phyloP scores from a whole-genome alignment of 1,284 basidiomycete species.

The Rhodotorula sp. region DNA sequence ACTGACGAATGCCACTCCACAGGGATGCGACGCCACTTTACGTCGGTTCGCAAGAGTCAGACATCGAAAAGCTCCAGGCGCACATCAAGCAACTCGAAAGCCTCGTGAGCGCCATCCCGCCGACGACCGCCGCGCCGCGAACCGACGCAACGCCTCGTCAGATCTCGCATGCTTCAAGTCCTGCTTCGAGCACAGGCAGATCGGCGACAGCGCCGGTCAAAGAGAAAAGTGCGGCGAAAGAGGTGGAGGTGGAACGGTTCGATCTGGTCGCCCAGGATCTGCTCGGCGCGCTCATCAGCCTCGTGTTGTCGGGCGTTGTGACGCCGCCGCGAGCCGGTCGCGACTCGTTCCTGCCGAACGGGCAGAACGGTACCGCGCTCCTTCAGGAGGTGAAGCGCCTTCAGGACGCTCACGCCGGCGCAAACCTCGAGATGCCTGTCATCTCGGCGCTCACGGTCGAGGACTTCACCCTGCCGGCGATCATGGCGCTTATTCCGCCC shows the following conservation, averaged over 20 bases:
- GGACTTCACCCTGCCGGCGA: background rate
- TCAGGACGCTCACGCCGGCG: background rate
- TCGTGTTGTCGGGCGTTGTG: conserved; percentile 15
- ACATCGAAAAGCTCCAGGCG: conserved; percentile 15
- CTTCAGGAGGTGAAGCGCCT: conserved; percentile 8
- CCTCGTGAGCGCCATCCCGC: background rate
- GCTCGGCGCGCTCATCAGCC: conserved; percentile 12
- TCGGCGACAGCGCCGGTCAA: background rate
- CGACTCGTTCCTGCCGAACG: conserved; percentile 5
- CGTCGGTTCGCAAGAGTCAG: conserved; percentile 10
- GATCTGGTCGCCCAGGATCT: conserved; percentile 29
- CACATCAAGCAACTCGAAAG: background rate
- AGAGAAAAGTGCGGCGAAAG: background rate
- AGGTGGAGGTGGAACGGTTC: background rate
- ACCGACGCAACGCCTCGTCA: background rate
- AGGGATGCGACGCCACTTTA: conserved; percentile 17
- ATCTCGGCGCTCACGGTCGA: conserved; percentile 3
- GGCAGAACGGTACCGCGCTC: conserved; percentile 1
- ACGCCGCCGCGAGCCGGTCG: conserved; percentile 6
- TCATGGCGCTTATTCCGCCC: conserved; percentile 3
- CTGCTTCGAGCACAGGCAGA: background rate
- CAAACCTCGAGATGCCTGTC: background rate
- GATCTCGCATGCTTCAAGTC: background rate
- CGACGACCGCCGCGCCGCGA: background rate
- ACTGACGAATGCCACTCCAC: background rate